Evolutionary conservation across 352 stramenopile genomes (phyloP).

Genomic region (Pythium pyrilobum): DNA sequence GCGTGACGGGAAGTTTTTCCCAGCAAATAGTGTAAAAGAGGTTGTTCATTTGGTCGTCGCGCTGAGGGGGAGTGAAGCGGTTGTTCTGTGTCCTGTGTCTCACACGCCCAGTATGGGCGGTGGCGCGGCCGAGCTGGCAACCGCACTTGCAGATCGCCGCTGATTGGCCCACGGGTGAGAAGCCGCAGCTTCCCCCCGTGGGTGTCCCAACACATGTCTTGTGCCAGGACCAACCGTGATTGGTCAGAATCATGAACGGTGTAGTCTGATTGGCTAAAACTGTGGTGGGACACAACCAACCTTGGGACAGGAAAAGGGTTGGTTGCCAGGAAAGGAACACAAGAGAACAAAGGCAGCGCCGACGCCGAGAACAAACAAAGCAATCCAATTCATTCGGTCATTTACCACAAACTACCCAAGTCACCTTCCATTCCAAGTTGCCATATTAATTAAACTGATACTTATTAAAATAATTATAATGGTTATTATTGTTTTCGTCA

Average conservation of each 20-base stretch:
- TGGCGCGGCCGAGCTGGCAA: background rate
- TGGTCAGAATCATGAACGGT: background rate
- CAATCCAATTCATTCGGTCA: background rate
- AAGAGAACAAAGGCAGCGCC: background rate
- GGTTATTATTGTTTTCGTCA: no score
- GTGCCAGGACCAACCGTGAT: background rate
- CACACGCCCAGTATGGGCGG: background rate
- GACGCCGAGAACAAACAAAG: background rate
- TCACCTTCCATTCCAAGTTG: background rate
- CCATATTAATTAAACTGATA: no score
- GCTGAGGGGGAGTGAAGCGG: constrained; percentile 8
- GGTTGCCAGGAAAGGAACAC: background rate
- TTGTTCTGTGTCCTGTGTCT: background rate
- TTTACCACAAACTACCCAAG: background rate
- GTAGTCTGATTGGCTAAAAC: background rate
- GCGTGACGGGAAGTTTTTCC: no score
- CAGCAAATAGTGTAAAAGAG: background rate
- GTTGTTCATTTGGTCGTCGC: background rate
- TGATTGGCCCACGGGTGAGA: background rate
- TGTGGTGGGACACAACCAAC: background rate
- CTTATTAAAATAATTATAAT: no score
- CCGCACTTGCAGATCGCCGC: background rate
- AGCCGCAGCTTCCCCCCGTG: background rate
- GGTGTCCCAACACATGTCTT: background rate
- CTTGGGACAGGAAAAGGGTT: background rate